Evolutionary conservation across 768 basidiomycete species (phyloP).

Genomic region (Crepidotus variabilis): DNA sequence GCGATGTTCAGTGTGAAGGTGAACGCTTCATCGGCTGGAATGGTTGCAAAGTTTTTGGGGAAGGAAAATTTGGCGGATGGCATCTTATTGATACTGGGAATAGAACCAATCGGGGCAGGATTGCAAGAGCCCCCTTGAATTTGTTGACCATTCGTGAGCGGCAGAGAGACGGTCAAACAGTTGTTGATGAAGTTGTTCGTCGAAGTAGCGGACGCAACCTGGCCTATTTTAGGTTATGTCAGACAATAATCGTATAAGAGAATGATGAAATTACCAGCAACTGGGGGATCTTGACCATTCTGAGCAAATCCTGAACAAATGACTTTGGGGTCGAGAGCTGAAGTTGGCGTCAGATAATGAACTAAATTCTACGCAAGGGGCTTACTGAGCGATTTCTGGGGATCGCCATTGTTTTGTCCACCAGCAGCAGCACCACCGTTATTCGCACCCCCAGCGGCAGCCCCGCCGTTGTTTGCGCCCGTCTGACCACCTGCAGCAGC

Average conservation of each 20-base stretch:
- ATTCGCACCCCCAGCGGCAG: too few species aligned
- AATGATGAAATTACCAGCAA: slow-evolving; percentile 21
- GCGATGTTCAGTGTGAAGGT: slow-evolving; percentile 41
- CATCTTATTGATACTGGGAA: slow-evolving; percentile 37
- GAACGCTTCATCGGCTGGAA: slow-evolving; percentile 41
- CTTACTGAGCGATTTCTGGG: slow-evolving; percentile 43
- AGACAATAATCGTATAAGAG: slow-evolving; percentile 6
- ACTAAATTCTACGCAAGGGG: neutral
- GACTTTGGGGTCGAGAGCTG: slow-evolving; percentile 48
- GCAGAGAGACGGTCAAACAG: slow-evolving; percentile 37
- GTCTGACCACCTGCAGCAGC: too few species aligned
- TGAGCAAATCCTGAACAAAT: slow-evolving; percentile 47
- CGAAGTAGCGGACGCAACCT: slow-evolving; percentile 44
- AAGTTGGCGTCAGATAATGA: neutral
- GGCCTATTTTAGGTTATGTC: slow-evolving; percentile 17
- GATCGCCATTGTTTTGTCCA: slow-evolving; percentile 22
- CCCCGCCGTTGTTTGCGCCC: too few species aligned
- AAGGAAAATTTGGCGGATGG: slow-evolving; percentile 39
- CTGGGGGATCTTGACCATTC: slow-evolving; percentile 41
- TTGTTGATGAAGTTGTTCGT: slow-evolving; percentile 57
- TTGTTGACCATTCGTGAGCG: slow-evolving; percentile 48
- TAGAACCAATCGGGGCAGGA: slow-evolving; percentile 48
- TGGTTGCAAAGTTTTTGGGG: slow-evolving; percentile 35
- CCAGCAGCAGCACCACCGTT: too few species aligned
- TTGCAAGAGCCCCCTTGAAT: slow-evolving; percentile 48